Evolutionary conservation across 768 basidiomycete genomes (phyloP), one percentile per base, ranked within the genome.

Genomic region (Mycena latifolia): DNA sequence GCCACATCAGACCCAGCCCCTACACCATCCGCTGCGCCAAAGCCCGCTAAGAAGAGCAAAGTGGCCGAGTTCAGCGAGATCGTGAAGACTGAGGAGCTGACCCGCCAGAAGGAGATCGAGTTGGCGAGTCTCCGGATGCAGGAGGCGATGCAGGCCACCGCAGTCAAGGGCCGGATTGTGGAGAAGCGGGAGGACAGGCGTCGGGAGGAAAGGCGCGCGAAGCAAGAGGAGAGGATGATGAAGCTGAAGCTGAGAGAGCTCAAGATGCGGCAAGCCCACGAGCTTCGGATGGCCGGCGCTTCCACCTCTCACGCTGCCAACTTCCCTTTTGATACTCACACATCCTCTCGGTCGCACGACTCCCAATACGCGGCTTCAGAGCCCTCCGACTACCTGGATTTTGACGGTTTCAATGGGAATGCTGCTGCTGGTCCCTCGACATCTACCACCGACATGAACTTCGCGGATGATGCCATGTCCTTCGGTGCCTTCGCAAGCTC

Each of bases 11-110:
- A 24, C 20, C 56, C 46, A 5, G 20, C 56, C 9, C 11, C n/a
- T 15, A 22, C 29, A 2, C 20, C 56, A 10, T 3, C 45, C 3
- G 5, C 8, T 24, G 45, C 29, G 22, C 7, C 28, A 5, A 58
- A 48, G 46, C 22, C 56, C 4, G 12, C 46, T 28, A 58, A 58
- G 46, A 58, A 58, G 56, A 35, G 29, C n/a, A 58, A 58, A 29
- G 5, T 43, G 5, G 20, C 41, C 20, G 41, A 43, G 41, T 43
- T 43, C 20, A 43, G 20, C 20, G 41, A 47, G 25, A 47, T 47
- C 5, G 46, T 17, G 46, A 47, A 47, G 24, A 25, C 12, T 24
- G 46, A 47, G 25, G 46, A 47, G 46, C 25, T 7, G 24, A 47
- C 46, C 4, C 20, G 25, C 5, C 45, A 24, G 56, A 58, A 47